Evolutionary conservation across 305 asterid species (phyloP), one percentile per base, ranked within the genome.

Genomic region (Fraxinus velutina): DNA sequence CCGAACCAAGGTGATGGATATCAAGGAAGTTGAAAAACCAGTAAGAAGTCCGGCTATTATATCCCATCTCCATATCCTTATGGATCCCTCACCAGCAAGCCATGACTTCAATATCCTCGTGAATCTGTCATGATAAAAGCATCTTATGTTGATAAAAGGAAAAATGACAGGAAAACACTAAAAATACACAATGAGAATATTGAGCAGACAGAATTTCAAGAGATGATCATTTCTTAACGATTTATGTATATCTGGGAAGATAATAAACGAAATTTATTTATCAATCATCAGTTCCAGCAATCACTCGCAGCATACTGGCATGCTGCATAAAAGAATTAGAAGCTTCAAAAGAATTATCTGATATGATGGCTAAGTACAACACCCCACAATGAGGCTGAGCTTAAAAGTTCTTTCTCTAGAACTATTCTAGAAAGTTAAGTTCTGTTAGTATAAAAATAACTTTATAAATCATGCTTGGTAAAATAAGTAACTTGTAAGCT

Each of bases 61-160:
- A n/a, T 47, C 57, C 57, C 57, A 47, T 47, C 57, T 47, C 57
- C 57, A 13, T 47, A 24, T 83, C 76, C 80, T 77, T 44, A 87
- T 1, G 39, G 90, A 82, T 47, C 19, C 57, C 57, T 47, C 57
- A 47, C 57, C 57, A 47, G 57, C 57, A 47, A 47, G 57, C 57
- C 57, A 13, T 36, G 96, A 88, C 87, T 88, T 91, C 73, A 91
- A 75, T 84, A 92, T 85, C 90, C 91, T 87, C 71, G 84, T 82
- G 83, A 90, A 93, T 91, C 98, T 96, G 92, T 82, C 84, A 86
- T 36, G 81, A 75, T 12, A 24, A 66, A 10, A 66, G 44, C 47
- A 47, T 22, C 57, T 47, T 47, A 47, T 13, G 19, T 13, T 47
- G 57, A 47, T 3, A 47, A 47, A 47, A 47, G 19, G 6, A 47